Percentiles rank a stretch among this genome's conserved stretches.
phyloP scores from a whole-genome alignment of 805 yeast genomes.

The Wickerhamiella alocasiicola region DNA sequence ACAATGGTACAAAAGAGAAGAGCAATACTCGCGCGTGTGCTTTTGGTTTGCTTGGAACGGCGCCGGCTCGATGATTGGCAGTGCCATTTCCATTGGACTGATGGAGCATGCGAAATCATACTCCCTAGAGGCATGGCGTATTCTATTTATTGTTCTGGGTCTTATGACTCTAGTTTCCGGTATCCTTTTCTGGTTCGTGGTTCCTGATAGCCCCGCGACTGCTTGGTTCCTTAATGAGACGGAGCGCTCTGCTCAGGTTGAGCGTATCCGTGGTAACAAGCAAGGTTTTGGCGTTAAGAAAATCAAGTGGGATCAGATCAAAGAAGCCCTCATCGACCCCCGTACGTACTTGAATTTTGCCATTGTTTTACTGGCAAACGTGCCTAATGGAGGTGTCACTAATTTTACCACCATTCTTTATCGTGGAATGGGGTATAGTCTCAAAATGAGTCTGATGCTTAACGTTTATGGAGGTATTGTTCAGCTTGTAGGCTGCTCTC shows the following conservation, averaged over 20 bases:
- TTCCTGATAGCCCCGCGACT: conserved; percentile 43
- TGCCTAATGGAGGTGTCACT: conserved; percentile 30
- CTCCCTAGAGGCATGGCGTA: conserved; percentile 36
- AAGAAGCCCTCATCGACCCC: conserved; percentile 38
- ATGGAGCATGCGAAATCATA: conserved; percentile 23
- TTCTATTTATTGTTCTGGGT: conserved; percentile 46
- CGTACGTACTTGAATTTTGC: conserved; percentile 35
- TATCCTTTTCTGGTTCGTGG: conserved; percentile 15
- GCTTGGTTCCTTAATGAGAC: conserved; percentile 37
- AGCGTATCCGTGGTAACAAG: conserved; percentile 40
- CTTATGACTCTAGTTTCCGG: conserved; percentile 37
- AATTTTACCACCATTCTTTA: conserved; percentile 36
- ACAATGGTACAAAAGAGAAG: no score
- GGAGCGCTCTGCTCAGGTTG: conserved; percentile 37
- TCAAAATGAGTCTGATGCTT: conserved; percentile 30
- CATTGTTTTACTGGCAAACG: neutral
- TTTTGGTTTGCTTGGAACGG: conserved; percentile 37
- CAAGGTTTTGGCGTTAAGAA: conserved; percentile 45
- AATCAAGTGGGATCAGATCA: no score
- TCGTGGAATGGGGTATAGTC: conserved; percentile 25
- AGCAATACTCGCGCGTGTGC: conserved; percentile 35
- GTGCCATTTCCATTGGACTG: conserved; percentile 36
- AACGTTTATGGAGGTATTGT: conserved; percentile 37
- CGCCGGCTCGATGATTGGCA: conserved; percentile 34
- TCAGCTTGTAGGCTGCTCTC: conserved; percentile 17